These are phyloP conservation scores for Nitzschia inconspicua DNA, from an alignment of 108 stramenopile genomes.

Conservation along the genomic window DNA sequence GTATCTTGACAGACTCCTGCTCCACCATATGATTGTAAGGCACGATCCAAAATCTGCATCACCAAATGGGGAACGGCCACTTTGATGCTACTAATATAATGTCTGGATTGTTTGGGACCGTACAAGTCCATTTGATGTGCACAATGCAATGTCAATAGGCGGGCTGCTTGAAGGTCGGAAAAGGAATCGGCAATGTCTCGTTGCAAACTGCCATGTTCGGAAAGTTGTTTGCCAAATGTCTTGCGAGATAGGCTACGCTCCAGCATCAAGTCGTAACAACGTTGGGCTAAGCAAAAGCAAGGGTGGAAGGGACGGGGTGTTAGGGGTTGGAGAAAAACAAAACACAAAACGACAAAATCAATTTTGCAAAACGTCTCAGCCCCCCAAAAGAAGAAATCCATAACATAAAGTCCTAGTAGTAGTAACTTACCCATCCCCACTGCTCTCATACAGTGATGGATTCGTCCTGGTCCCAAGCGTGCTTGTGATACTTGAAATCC, in stretches of 20 bases:
- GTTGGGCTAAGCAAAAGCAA: constrained; percentile 64
- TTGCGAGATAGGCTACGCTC: constrained; percentile 60
- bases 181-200: constrained; percentile 82
- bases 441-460: constrained; percentile 98
- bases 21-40: constrained; percentile 90
- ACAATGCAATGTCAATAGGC: constrained; percentile 73
- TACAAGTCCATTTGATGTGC: constrained; percentile 64
- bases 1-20: constrained; percentile 85
- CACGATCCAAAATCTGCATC: constrained; percentile 81
- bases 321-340: no score
- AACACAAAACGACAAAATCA: no score
- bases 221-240: constrained; percentile 77
- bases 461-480: constrained; percentile 93
- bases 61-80: constrained; percentile 80
- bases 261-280: constrained; percentile 85
- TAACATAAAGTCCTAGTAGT: no score
- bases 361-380: no score
- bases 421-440: constrained; percentile 75
- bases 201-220: constrained; percentile 74
- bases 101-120: constrained; percentile 58
- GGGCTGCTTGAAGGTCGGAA: constrained; percentile 70
- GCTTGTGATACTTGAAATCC: constrained; percentile 96
- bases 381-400: no score
- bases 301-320: no score
- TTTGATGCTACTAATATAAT: constrained; percentile 85